A percentile compares a stretch with the other conserved stretches of the same genome.
Evolutionary conservation across 805 yeast species (phyloP).

Genomic region (Saturnispora quitensis): DNA sequence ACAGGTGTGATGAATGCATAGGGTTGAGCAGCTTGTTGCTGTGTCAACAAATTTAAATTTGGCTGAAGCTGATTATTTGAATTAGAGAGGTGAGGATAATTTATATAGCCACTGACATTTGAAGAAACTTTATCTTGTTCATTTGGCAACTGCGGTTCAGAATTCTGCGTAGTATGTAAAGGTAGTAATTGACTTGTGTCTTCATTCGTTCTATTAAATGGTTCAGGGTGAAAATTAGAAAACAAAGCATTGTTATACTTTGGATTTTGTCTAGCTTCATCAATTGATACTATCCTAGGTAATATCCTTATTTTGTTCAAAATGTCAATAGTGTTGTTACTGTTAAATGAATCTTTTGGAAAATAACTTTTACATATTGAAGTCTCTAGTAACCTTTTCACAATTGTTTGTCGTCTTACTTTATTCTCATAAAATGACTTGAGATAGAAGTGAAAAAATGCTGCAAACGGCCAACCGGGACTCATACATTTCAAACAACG

Average conservation of each 20-base stretch:
- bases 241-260: not conserved
- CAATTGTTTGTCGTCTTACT: constrained; percentile 18
- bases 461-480: constrained; percentile 44
- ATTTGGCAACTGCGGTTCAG: not conserved
- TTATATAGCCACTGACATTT: not conserved
- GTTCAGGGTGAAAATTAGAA: not conserved
- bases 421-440: constrained; percentile 32
- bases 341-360: not conserved
- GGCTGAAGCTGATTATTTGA: not conserved
- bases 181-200: not conserved
- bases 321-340: constrained; percentile 3
- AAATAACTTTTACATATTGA: not conserved
- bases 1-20: not conserved
- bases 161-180: not conserved
- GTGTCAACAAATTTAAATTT: not conserved
- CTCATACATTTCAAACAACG: constrained; percentile 32
- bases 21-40: not conserved
- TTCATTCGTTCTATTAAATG: not conserved
- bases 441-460: constrained; percentile 43
- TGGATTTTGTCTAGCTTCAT: not conserved
- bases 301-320: constrained; percentile 1
- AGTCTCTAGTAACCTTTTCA: constrained; percentile 10
- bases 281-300: not conserved
- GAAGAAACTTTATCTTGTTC: not conserved
- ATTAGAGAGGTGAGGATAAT: not conserved